These are phyloP conservation scores for Kuraishia molischiana DNA, from an alignment of 805 yeast species.

Conservation along the genomic window DNA sequence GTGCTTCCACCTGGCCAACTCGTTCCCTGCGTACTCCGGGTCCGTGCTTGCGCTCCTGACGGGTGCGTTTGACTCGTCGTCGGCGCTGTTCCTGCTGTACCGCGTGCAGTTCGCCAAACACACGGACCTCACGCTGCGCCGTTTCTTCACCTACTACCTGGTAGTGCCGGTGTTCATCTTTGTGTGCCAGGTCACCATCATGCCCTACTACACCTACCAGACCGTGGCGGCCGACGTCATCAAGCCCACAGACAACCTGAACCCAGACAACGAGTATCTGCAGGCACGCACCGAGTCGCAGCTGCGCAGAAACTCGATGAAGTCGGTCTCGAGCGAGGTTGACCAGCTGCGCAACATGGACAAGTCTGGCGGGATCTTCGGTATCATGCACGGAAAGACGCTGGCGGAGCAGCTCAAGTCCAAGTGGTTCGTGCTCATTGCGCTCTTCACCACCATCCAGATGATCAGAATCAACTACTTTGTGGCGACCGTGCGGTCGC, in stretches of 20 bases:
- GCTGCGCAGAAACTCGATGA: conserved; percentile 31
- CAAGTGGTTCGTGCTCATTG: conserved; percentile 74
- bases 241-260: conserved; percentile 52
- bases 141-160: conserved; percentile 59
- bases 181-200: conserved; percentile 61
- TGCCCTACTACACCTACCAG: conserved; percentile 75
- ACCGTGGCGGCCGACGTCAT: conserved; percentile 69
- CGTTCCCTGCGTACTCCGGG: conserved; percentile 78
- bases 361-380: conserved; percentile 63
- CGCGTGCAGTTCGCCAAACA: conserved; percentile 49
- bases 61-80: conserved; percentile 90
- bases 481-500: conserved; percentile 81
- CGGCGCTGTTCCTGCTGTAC: conserved; percentile 77
- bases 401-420: conserved; percentile 31
- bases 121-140: conserved; percentile 30
- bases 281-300: conserved; percentile 14
- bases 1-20: conserved; percentile 81
- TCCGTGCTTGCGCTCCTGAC: conserved; percentile 72
- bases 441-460: conserved; percentile 71
- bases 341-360: conserved; percentile 46
- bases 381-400: conserved; percentile 58
- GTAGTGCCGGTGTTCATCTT: conserved; percentile 73
- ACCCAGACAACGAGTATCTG: conserved; percentile 26
- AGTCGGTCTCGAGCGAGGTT: conserved; percentile 56
- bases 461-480: conserved; percentile 90